Evolutionary conservation across 306 rosid genomes (phyloP), one percentile per base, ranked within the genome.

Genomic region (Carpinus viminea): DNA sequence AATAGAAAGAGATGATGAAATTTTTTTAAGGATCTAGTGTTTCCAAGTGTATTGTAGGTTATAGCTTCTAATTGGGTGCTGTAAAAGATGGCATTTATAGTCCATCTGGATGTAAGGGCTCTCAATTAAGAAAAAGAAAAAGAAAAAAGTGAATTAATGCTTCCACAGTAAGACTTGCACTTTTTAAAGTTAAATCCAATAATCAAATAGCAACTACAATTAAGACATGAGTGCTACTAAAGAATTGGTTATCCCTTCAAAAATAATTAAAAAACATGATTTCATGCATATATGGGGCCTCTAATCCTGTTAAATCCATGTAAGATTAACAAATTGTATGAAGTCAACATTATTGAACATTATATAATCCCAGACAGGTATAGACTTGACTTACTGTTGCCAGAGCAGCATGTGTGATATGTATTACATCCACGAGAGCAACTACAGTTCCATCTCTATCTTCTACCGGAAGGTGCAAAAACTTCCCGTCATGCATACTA

Each of bases 321-420:
- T 81, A 80, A 68, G 70, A 73, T 53, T 51, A 48, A 64, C 21
- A 38, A 41, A 61, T 13, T 53, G 41, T 26, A 46, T 59, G 43
- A 7, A 72, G 26, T 66, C 11, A 79, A 56, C 12, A 59, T 20
- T 2, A 69, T 50, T 8, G 61, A 9, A 79, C 70, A 82, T 47
- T 57, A 61, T 65, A 72, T 75, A 72, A 76, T 80, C 81, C 34
- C 73, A 65, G 64, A 81, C 17, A 79, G 18, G 64, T 16, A 85
- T 81, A 41, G 71, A 89, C 70, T 83, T 68, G 85, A 84, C 92
- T 91, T 84, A 92, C 99, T 56, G 98, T 88, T 26, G 94, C 93
- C 53, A 96, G 92, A 28, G 99, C 99, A 73, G 98, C 98, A 81
- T 96, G 98, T 56, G 97, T 91, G 74, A 96, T 90, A 75, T 86